Evolutionary conservation across 371 early-diverging fungal genomes (phyloP).

Genomic region (Parasitella parasitica): DNA sequence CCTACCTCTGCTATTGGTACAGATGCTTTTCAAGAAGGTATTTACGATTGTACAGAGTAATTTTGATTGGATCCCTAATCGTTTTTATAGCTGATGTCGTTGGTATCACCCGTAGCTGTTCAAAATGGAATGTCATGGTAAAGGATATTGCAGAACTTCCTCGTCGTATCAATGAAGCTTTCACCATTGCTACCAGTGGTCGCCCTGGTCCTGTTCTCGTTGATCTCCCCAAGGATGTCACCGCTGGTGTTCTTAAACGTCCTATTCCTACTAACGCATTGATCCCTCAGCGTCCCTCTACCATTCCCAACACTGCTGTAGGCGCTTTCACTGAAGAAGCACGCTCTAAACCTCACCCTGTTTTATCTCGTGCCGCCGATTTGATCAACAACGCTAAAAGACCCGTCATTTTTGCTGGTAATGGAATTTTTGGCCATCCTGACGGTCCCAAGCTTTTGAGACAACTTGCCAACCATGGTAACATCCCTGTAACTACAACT

Average conservation of each 20-base stretch:
- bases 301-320: constrained; percentile 51
- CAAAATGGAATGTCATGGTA: constrained; percentile 98
- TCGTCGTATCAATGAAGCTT: constrained; percentile 95
- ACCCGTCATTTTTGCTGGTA: constrained; percentile 95
- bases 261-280: constrained; percentile 74
- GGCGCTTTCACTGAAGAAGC: constrained; percentile 46
- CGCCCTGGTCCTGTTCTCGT: constrained; percentile 97
- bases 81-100: constrained; percentile 79
- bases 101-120: constrained; percentile 94
- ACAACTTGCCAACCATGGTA: constrained; percentile 79
- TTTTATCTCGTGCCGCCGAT: constrained; percentile 69
- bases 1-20: constrained; percentile 90
- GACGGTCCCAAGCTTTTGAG: constrained; percentile 81
- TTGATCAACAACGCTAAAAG: constrained; percentile 86
- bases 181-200: constrained; percentile 93
- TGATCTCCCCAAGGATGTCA: constrained; percentile 97
- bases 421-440: constrained; percentile 82
- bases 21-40: constrained; percentile 94
- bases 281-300: constrained; percentile 65
- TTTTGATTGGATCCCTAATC: too few species aligned
- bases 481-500: constrained; percentile 96
- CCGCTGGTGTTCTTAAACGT: constrained; percentile 83
- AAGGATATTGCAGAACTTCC: constrained; percentile 94
- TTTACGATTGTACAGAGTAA: background rate
- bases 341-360: constrained; percentile 52